A percentile compares a stretch with the other conserved stretches of the same genome.
Evolutionary conservation across 208 protist genomes (phyloP).

Genomic region (Angomonas ambiguus): DNA sequence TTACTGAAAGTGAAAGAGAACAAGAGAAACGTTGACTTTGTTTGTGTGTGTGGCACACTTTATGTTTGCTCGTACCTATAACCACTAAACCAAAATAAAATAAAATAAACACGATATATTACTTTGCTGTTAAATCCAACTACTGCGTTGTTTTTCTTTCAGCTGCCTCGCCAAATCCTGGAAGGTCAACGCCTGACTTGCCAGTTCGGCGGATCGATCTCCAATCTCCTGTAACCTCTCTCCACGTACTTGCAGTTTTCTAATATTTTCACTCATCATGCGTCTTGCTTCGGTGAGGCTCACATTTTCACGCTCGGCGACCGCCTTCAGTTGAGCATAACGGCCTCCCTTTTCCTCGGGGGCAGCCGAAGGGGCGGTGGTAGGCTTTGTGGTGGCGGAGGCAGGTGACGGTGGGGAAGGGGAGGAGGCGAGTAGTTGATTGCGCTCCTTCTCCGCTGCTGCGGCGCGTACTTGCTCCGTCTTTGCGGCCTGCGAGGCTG

Average conservation of each 20-base stretch:
- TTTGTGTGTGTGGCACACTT: too few species aligned
- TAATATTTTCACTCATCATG: constrained; percentile 79
- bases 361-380: background rate
- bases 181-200: constrained; percentile 66
- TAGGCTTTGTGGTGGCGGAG: constrained; percentile 3
- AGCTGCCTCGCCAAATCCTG: constrained; percentile 59
- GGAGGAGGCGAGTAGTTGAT: constrained; percentile 19
- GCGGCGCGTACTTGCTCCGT: background rate
- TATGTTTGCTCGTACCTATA: too few species aligned
- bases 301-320: constrained; percentile 70
- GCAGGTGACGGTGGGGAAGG: background rate
- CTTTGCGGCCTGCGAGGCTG: background rate
- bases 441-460: constrained; percentile 20
- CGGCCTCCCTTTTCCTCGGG: constrained; percentile 29
- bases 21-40: too few species aligned
- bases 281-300: constrained; percentile 73
- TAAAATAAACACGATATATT: constrained; percentile 14
- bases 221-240: constrained; percentile 58
- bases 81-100: constrained; percentile 8
- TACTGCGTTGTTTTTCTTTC: constrained; percentile 73
- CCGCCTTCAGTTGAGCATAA: constrained; percentile 76
- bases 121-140: constrained; percentile 44
- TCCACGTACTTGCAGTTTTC: constrained; percentile 61
- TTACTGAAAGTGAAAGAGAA: too few species aligned
- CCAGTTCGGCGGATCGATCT: constrained; percentile 60